Evolutionary conservation across 495 filamentous ascomycete genomes (phyloP).

Genomic region (Penicillium turbatum): DNA sequence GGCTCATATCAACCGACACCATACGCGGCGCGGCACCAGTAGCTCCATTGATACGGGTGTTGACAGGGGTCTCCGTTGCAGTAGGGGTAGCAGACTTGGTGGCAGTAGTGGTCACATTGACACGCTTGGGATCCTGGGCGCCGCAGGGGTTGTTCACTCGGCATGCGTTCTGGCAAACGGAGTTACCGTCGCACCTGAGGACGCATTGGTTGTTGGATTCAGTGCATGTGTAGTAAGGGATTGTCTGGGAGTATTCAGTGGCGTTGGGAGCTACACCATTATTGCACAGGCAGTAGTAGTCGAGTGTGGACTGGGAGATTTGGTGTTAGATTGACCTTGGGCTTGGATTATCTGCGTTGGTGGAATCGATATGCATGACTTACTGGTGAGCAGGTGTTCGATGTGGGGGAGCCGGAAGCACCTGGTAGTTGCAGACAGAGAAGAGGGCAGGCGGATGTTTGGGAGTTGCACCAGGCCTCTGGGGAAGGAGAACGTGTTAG

Average conservation of each 20-base stretch:
- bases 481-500: conserved; percentile 2
- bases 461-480: conserved; percentile 68
- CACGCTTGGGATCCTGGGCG: conserved; percentile 60
- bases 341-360: background rate
- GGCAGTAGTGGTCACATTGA: conserved; percentile 55
- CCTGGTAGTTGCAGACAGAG: conserved; percentile 69
- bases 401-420: conserved; percentile 42
- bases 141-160: conserved; percentile 73
- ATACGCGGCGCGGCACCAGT: conserved; percentile 20
- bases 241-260: conserved; percentile 76
- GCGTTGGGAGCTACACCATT: conserved; percentile 70
- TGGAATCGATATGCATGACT: conserved; percentile 23
- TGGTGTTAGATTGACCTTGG: background rate
- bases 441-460: conserved; percentile 65
- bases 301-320: conserved; percentile 55
- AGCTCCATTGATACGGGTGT: conserved; percentile 15
- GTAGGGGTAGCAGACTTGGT: conserved; percentile 39
- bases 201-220: conserved; percentile 71
- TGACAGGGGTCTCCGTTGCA: conserved; percentile 27
- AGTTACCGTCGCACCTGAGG: conserved; percentile 51
- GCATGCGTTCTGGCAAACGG: conserved; percentile 59
- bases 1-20: conserved; percentile 49
- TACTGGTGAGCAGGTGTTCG: conserved; percentile 72
- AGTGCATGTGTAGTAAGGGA: conserved; percentile 80
- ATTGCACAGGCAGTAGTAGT: conserved; percentile 70